These are phyloP conservation scores for Coccomyxa sp. DNA, from an alignment of 139 green algal species.

Conservation along the genomic window DNA sequence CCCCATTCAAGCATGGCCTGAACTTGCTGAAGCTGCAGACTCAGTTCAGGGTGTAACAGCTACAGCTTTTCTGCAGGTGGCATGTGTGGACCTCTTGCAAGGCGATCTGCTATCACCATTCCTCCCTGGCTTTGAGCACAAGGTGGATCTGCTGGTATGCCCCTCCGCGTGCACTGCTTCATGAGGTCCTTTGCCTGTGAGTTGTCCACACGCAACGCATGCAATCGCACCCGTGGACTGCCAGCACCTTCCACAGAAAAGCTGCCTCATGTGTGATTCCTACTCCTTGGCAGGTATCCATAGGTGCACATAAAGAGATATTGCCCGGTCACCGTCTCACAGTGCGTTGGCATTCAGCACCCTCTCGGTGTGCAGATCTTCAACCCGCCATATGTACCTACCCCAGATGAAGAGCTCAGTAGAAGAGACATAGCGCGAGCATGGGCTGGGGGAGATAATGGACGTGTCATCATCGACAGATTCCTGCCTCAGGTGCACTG, in stretches of 20 bases:
- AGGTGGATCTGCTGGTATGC: constrained; percentile 55
- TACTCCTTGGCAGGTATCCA: neutral
- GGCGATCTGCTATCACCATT: constrained; percentile 39
- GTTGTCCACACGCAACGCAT: neutral
- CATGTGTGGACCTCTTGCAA: constrained; percentile 40
- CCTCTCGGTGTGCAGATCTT: constrained; percentile 80
- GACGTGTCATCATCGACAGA: constrained; percentile 78
- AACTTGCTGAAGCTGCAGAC: neutral
- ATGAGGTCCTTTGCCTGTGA: neutral
- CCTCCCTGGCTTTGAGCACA: constrained; percentile 15
- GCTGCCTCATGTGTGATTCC: neutral
- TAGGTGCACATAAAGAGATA: neutral
- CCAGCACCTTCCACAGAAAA: too few relatives aligned
- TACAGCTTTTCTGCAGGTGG: constrained; percentile 34
- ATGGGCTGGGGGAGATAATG: constrained; percentile 82
- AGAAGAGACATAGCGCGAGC: constrained; percentile 58
- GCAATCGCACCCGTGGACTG: neutral
- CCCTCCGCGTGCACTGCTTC: too few relatives aligned
- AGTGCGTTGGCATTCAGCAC: neutral
- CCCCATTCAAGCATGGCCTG: too few relatives aligned
- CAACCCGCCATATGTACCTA: constrained; percentile 97
- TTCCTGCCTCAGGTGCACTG: constrained; percentile 62
- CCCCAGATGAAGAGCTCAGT: constrained; percentile 82
- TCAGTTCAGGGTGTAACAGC: neutral
- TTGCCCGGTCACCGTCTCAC: too few relatives aligned